phyloP scores from a whole-genome alignment of 208 protist genomes.

The Phytomonas sp. region DNA sequence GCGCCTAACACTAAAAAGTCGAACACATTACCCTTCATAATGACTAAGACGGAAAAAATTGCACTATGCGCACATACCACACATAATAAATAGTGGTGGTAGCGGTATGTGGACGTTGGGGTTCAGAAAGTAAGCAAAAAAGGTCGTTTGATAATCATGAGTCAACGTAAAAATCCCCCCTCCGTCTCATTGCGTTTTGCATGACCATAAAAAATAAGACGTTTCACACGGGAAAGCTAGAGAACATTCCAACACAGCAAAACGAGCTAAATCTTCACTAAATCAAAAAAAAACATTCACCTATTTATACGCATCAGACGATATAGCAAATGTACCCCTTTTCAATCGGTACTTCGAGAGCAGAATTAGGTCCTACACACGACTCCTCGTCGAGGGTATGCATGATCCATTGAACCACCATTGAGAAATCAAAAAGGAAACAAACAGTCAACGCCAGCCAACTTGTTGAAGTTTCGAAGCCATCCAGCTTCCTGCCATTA shows the following conservation, averaged over 20 bases:
- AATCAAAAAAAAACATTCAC: slow-evolving; percentile 3
- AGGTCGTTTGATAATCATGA: slow-evolving; percentile 1
- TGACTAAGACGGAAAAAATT: not conserved
- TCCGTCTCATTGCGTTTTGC: not conserved
- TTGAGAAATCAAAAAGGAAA: not conserved
- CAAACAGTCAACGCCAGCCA: not conserved
- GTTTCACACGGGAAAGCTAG: not conserved
- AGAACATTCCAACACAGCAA: not conserved
- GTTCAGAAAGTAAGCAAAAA: slow-evolving; percentile 13
- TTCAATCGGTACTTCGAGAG: not conserved
- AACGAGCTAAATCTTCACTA: slow-evolving; percentile 1
- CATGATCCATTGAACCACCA: not conserved
- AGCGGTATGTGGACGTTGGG: not conserved
- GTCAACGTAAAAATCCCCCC: slow-evolving; percentile 5
- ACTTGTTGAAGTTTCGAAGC: not conserved
- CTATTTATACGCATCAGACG: not conserved
- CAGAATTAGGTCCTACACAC: not conserved
- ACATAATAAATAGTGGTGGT: not conserved
- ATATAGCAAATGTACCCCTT: not conserved
- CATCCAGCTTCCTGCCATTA: not conserved
- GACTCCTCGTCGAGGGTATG: not conserved
- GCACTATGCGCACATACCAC: not conserved
- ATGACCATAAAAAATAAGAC: not conserved
- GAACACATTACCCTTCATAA: slow-evolving; percentile 27
- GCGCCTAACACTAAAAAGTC: slow-evolving; percentile 70